These are phyloP conservation scores for Rhizomucor miehei DNA, from an alignment of 371 early-diverging fungal species.

Conservation along the genomic window DNA sequence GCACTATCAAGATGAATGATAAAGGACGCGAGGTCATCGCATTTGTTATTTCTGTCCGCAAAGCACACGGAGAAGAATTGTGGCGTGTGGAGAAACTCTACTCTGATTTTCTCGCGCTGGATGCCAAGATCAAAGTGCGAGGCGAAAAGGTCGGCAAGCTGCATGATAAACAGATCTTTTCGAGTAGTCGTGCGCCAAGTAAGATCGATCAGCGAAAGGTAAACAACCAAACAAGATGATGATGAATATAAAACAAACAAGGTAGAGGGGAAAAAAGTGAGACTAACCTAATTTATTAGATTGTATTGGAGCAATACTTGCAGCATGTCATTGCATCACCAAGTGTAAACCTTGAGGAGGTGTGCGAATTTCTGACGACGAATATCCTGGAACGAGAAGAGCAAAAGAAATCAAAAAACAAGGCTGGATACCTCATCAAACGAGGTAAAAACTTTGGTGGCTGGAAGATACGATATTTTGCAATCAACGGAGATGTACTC, in stretches of 20 bases:
- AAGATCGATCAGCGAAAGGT: slow-evolving; percentile 63
- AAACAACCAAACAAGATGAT: background rate
- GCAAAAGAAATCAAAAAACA: slow-evolving; percentile 30
- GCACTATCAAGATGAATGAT: slow-evolving; percentile 62
- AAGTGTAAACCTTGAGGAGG: slow-evolving; percentile 53
- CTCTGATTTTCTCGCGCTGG: slow-evolving; percentile 73
- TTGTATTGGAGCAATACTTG: slow-evolving; percentile 45
- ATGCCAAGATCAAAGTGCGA: slow-evolving; percentile 47
- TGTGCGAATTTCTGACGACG: slow-evolving; percentile 69
- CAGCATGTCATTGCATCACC: slow-evolving; percentile 56
- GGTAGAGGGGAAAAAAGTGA: background rate
- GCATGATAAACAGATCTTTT: slow-evolving; percentile 77
- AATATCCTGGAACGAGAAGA: slow-evolving; percentile 44
- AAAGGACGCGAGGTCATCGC: slow-evolving; percentile 66
- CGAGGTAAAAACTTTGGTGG: slow-evolving; percentile 87
- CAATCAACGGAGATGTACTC: slow-evolving; percentile 54
- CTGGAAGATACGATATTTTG: slow-evolving; percentile 82
- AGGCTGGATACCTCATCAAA: slow-evolving; percentile 84
- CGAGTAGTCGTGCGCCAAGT: slow-evolving; percentile 56
- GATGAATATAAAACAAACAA: background rate
- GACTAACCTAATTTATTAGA: background rate
- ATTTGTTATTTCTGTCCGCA: slow-evolving; percentile 49
- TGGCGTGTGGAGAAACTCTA: slow-evolving; percentile 86
- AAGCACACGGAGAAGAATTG: slow-evolving; percentile 46
- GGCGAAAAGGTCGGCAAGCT: slow-evolving; percentile 59